Evolutionary conservation across 1,284 basidiomycete genomes (phyloP), one percentile per base, ranked within the genome.

Genomic region (Cryptococcus deneoformans): DNA sequence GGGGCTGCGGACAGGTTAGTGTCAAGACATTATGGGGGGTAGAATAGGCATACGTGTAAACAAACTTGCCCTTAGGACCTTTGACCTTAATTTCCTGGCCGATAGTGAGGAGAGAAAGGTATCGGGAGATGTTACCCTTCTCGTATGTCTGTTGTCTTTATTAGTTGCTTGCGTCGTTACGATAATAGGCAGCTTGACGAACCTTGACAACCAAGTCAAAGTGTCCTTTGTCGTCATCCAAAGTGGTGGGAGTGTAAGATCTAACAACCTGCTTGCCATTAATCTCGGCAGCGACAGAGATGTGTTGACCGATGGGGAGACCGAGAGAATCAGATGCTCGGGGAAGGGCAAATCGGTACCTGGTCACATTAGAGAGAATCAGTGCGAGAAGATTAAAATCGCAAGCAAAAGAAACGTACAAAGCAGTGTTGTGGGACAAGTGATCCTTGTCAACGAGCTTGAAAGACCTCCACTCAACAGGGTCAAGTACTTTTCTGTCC

Each of bases 141-240:
- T 95, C 92, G 76, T 99, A 99, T 6, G 92, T 85, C 92, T 94
- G 52, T 20, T 46, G 14, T 52, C 16, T 29, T 34, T 51, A 36
- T 43, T 29, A 36, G 34, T 24, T 7, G 6, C 9, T 11, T 36
- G 9, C 36, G 40, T n/a, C 20, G 20, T 20, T 20, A 20, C 20
- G 20, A 20, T 20, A 20, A 39, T 20, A 9, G 8, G 9, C 12
- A 39, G 35, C 29, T 7, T 3, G 34, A n/a, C 24, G 67, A 68
- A 90, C 92, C 87, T 99, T 99, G 82, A 99, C 88, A 69, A 99
- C 84, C 57, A 99, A 85, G 77, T 98, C 94, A 75, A 99, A 98
- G 80, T 90, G 85, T 50, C 95, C 96, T 54, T 83, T 83, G 79
- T 97, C 88, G 61, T 95, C 89, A 73, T 98, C 90, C 69, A 88